phyloP scores from a whole-genome alignment of 2,329 filamentous ascomycete species.

The Orbilia javanica region DNA sequence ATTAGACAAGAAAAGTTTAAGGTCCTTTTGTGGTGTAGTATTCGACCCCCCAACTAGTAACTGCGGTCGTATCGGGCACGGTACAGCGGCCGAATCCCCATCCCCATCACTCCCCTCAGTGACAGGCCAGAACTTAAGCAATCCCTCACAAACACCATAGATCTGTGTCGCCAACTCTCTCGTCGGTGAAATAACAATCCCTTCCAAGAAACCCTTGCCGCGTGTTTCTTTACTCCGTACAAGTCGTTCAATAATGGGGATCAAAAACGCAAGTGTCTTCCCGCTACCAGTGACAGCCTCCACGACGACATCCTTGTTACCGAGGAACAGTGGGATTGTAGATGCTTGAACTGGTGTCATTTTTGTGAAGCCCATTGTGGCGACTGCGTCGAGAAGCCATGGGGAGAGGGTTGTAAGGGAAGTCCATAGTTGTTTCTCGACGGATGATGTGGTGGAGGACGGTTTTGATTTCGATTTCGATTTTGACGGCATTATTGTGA shows the following conservation, averaged over 20 bases:
- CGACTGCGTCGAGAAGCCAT: constrained; percentile 88
- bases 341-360: constrained; percentile 97
- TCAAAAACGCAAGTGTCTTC: constrained; percentile 87
- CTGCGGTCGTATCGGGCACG: constrained; percentile 76
- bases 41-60: constrained; percentile 84
- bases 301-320: constrained; percentile 91
- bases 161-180: constrained; percentile 91
- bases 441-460: constrained; percentile 67
- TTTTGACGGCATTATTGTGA: constrained; percentile 46
- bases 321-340: constrained; percentile 87
- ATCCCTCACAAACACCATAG: constrained; percentile 79
- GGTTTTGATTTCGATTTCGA: constrained; percentile 63
- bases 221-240: constrained; percentile 68
- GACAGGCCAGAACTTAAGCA: constrained; percentile 79
- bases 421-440: constrained; percentile 73
- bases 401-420: constrained; percentile 77
- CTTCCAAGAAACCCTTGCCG: constrained; percentile 89
- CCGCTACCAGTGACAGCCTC: constrained; percentile 93
- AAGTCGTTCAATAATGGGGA: constrained; percentile 85
- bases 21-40: constrained; percentile 84
- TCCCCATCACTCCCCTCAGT: constrained; percentile 62
- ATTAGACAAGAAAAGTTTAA: constrained; percentile 83
- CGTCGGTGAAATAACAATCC: constrained; percentile 92
- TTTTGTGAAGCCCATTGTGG: constrained; percentile 84
- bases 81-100: constrained; percentile 37